Evolutionary conservation across 306 rosid genomes (phyloP).

Genomic region (Cicer chorassanicum): DNA sequence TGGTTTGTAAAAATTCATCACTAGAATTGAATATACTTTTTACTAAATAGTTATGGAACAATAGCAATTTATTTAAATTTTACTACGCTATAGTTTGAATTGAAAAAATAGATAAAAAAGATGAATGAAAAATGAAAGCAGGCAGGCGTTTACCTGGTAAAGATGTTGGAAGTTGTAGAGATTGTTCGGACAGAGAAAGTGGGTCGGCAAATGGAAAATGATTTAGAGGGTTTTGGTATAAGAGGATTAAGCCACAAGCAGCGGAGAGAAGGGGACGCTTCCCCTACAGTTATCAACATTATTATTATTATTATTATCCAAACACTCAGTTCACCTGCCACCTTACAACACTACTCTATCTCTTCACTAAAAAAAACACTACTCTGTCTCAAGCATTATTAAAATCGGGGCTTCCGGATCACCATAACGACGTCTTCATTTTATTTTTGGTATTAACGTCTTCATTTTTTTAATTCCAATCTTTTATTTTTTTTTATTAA

Average conservation of each 20-base stretch:
- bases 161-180: conserved; percentile 40
- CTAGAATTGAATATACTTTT: no score
- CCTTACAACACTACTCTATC: neutral
- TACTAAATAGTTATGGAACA: no score
- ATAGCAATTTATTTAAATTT: no score
- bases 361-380: no score
- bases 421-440: no score
- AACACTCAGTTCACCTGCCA: conserved; percentile 14
- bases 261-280: conserved; percentile 57
- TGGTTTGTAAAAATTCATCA: no score
- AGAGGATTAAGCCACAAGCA: conserved; percentile 35
- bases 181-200: conserved; percentile 48
- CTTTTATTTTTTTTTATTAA: no score
- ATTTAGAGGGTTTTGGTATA: conserved; percentile 30
- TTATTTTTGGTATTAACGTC: no score
- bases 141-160: neutral
- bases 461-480: no score
- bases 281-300: conserved; percentile 70
- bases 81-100: no score
- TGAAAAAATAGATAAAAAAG: neutral
- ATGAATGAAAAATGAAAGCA: neutral
- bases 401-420: no score
- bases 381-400: no score
- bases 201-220: conserved; percentile 53
- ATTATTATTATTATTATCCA: conserved; percentile 49